A percentile compares a stretch with the other conserved stretches of the same genome.
These are phyloP conservation scores for Penicillium oxalicum DNA, from an alignment of 2,329 filamentous ascomycete genomes.

Conservation along the genomic window DNA sequence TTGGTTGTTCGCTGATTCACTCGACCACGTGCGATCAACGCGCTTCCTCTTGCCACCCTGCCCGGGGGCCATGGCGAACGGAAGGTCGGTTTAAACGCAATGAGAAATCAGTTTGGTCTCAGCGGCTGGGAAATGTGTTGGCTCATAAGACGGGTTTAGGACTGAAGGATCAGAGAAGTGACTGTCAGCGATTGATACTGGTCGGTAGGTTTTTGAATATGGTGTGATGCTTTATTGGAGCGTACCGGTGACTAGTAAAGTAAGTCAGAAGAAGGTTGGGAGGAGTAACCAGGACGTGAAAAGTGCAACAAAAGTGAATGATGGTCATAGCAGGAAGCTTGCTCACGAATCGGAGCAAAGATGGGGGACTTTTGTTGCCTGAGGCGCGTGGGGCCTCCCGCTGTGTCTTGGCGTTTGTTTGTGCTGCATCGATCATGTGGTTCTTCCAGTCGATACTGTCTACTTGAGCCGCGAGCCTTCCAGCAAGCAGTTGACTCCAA, in stretches of 20 bases:
- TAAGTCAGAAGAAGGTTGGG: slow-evolving; percentile 5
- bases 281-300: slow-evolving; percentile 3
- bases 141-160: slow-evolving; percentile 25
- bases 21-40: slow-evolving; percentile 40
- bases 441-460: neutral
- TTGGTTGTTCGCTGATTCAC: slow-evolving; percentile 36
- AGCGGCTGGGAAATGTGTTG: slow-evolving; percentile 23
- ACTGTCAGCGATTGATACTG: slow-evolving; percentile 12
- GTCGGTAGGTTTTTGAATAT: neutral
- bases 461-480: too few species aligned
- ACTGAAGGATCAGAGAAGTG: slow-evolving; percentile 7
- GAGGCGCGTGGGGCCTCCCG: slow-evolving; percentile 11
- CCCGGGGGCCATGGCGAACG: slow-evolving; percentile 46
- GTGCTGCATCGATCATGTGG: neutral
- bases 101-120: slow-evolving; percentile 23
- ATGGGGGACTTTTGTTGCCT: slow-evolving; percentile 12
- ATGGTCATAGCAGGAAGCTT: slow-evolving; percentile 16
- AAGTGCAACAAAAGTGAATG: slow-evolving; percentile 12
- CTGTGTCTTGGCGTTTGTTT: neutral
- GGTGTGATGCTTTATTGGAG: neutral
- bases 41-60: slow-evolving; percentile 52
- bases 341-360: slow-evolving; percentile 13
- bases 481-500: too few species aligned
- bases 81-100: slow-evolving; percentile 21
- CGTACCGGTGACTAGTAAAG: slow-evolving; percentile 12